A percentile compares a stretch with the other conserved stretches of the same genome.
Evolutionary conservation across 2,329 filamentous ascomycete species (phyloP).

Genomic region (Claviceps digitariae): DNA sequence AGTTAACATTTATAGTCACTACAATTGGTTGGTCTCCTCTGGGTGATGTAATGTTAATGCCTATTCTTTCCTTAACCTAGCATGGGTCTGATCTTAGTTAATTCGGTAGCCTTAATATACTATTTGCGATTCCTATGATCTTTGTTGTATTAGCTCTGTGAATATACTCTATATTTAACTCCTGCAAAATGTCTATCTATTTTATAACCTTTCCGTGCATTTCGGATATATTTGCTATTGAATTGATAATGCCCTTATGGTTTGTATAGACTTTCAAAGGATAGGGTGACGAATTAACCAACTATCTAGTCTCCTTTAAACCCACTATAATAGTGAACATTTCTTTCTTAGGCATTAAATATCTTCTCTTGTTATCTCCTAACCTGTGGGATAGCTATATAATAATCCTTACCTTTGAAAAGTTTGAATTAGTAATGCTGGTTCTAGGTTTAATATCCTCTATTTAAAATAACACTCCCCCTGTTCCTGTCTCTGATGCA

Average conservation of each 20-base stretch:
- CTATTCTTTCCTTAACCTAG: no score
- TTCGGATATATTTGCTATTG: not conserved
- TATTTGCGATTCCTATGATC: not conserved
- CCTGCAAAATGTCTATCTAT: not conserved
- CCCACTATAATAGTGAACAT: not conserved
- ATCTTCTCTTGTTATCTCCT: no score
- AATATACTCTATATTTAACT: not conserved
- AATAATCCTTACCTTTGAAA: not conserved
- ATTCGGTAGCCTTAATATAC: not conserved
- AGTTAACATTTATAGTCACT: not conserved
- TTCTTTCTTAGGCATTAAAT: no score
- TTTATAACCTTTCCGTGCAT: not conserved
- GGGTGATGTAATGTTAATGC: not conserved
- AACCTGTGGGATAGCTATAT: not conserved
- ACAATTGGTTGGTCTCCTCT: not conserved
- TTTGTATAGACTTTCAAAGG: not conserved
- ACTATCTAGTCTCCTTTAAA: not conserved
- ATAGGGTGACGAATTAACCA: not conserved
- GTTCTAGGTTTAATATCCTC: not conserved
- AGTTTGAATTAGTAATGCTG: not conserved
- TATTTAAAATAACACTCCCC: not conserved
- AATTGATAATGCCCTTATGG: not conserved
- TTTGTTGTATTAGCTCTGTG: not conserved
- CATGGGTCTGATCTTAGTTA: not conserved
- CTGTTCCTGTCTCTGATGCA: not conserved